phyloP scores from a whole-genome alignment of 192 early-diverging fungal species.

The Gaertneriomyces sp. region DNA sequence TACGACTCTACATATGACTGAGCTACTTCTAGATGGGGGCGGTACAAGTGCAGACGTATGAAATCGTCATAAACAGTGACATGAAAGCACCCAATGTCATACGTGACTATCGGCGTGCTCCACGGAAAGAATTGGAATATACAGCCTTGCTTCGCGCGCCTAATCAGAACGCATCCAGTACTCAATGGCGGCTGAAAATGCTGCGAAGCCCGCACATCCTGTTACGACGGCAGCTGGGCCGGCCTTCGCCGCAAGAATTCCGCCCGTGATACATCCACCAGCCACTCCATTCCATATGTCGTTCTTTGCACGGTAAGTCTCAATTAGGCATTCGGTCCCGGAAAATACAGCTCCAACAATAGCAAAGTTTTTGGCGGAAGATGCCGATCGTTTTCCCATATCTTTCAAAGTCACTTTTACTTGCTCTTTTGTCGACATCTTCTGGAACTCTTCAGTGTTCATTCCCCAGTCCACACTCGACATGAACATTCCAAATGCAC shows the following conservation, averaged over 20 bases:
- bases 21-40: too few relatives aligned
- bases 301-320: constrained; percentile 90
- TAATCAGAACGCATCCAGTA: constrained; percentile 63
- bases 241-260: constrained; percentile 46
- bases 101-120: too few relatives aligned
- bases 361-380: constrained; percentile 91
- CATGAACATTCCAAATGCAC: constrained; percentile 89
- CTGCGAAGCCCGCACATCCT: constrained; percentile 92
- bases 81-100: too few relatives aligned
- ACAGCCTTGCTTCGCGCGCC: too few relatives aligned
- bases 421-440: constrained; percentile 79
- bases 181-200: constrained; percentile 91
- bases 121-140: too few relatives aligned
- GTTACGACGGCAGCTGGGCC: constrained; percentile 71
- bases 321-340: constrained; percentile 91
- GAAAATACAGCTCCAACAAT: constrained; percentile 88
- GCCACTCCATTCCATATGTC: constrained; percentile 86
- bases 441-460: constrained; percentile 62
- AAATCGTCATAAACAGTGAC: too few relatives aligned
- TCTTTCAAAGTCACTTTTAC: constrained; percentile 80
- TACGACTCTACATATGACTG: too few relatives aligned
- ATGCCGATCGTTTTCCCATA: constrained; percentile 77
- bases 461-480: constrained; percentile 79
- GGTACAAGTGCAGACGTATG: too few relatives aligned
- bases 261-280: constrained; percentile 92